Evolutionary conservation across 1,139 yeast genomes (phyloP).

Genomic region (Wickerhamomyces sp.): DNA sequence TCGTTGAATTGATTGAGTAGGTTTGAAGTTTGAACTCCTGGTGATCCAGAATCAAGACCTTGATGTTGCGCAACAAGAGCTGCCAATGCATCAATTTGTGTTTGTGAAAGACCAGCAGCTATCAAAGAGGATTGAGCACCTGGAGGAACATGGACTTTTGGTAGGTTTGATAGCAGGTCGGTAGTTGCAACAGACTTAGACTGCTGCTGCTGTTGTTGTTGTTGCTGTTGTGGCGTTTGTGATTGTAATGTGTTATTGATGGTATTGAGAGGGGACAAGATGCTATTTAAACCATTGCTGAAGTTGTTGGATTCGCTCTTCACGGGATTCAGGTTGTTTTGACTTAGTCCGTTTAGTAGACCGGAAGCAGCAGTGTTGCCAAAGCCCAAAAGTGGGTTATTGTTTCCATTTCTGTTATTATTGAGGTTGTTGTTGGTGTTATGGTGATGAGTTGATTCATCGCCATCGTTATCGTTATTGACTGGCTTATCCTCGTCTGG

Average conservation of each 20-base stretch:
- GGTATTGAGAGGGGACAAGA: slow-evolving; percentile 9
- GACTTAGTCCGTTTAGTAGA: slow-evolving; percentile 8
- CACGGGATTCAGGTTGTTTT: too few species aligned
- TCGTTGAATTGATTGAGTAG: slow-evolving; percentile 1
- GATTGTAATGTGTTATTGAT: slow-evolving; percentile 2
- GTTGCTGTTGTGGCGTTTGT: slow-evolving; percentile 5
- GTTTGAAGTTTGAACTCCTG: too few species aligned
- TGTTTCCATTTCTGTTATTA: background rate
- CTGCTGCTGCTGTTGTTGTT: slow-evolving; percentile 11
- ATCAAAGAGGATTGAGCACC: slow-evolving; percentile 61
- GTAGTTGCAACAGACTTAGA: slow-evolving; percentile 2
- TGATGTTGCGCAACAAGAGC: slow-evolving; percentile 72
- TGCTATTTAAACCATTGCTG: slow-evolving; percentile 8
- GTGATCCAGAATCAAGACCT: slow-evolving; percentile 8
- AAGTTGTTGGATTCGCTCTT: too few species aligned
- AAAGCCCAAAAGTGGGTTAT: background rate
- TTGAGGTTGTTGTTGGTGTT: slow-evolving; percentile 4
- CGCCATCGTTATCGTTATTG: slow-evolving; percentile 11
- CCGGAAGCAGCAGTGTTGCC: slow-evolving; percentile 2
- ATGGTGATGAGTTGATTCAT: slow-evolving; percentile 1
- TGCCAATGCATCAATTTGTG: slow-evolving; percentile 67
- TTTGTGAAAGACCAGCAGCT: slow-evolving; percentile 59
- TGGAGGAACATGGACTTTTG: slow-evolving; percentile 64
- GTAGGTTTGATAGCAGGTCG: slow-evolving; percentile 33
- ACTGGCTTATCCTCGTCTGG: slow-evolving; percentile 71